phyloP scores from a whole-genome alignment of 306 rosid genomes.

The Senna siamea region DNA sequence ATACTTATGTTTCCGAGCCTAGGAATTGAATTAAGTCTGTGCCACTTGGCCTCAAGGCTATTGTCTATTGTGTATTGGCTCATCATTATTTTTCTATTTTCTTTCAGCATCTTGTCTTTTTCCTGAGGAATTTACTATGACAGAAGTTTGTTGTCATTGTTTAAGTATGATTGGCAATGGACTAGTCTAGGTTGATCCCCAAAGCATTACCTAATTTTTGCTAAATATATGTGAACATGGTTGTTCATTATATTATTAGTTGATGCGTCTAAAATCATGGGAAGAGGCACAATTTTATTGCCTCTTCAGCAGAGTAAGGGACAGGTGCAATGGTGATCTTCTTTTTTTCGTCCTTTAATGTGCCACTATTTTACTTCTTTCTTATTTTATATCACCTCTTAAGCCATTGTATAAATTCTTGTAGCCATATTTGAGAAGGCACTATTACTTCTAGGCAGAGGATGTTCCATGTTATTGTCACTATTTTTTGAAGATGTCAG shows the following conservation, averaged over 20 bases:
- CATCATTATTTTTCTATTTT: background rate
- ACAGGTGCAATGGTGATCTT: background rate
- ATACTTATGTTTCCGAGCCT: too few species aligned
- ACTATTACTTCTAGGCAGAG: background rate
- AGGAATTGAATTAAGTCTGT: too few species aligned
- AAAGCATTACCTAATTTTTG: background rate
- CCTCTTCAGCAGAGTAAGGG: background rate
- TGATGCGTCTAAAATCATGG: background rate
- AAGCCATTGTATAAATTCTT: background rate
- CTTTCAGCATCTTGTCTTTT: background rate
- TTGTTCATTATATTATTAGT: background rate
- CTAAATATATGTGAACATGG: background rate
- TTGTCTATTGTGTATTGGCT: too few species aligned
- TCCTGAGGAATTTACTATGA: background rate
- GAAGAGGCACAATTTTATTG: background rate
- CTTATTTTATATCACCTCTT: slow-evolving; percentile 1
- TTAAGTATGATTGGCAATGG: background rate
- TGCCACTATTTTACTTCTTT: background rate
- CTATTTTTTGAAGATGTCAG: too few species aligned
- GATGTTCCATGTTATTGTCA: too few species aligned
- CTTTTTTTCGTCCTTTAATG: slow-evolving; percentile 3
- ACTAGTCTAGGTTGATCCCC: background rate
- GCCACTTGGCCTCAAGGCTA: too few species aligned
- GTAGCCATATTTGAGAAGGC: background rate
- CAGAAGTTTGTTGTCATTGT: background rate